These are phyloP conservation scores for Pelargonium nanum DNA, from an alignment of 345 rosid genomes.

Conservation along the genomic window DNA sequence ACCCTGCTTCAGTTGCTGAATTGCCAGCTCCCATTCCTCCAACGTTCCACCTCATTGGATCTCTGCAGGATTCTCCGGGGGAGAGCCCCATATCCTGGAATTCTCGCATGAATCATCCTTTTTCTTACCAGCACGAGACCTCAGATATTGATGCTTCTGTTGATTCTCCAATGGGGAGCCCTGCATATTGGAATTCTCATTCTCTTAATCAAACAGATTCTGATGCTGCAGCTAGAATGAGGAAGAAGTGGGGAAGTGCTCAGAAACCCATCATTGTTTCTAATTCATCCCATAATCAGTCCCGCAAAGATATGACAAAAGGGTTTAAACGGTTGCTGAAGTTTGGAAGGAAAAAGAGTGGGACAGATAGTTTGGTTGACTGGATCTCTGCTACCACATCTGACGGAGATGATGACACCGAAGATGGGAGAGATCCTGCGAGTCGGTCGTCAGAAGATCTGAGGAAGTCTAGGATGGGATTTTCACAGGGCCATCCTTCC, in stretches of 20 bases:
- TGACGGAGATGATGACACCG: slow-evolving; percentile 98
- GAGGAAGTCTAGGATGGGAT: slow-evolving; percentile 96
- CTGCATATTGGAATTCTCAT: slow-evolving; percentile 81
- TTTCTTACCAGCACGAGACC: slow-evolving; percentile 56
- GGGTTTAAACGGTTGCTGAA: slow-evolving; percentile 87
- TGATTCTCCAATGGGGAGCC: slow-evolving; percentile 85
- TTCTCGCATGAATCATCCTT: slow-evolving; percentile 49
- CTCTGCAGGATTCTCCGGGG: slow-evolving; percentile 61
- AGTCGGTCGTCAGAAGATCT: slow-evolving; percentile 79
- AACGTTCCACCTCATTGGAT: slow-evolving; percentile 39
- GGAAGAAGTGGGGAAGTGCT: slow-evolving; percentile 97
- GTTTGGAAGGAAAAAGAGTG: slow-evolving; percentile 84
- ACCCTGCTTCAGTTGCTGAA: slow-evolving; percentile 49
- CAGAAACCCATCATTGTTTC: slow-evolving; percentile 64
- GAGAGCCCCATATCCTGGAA: slow-evolving; percentile 76
- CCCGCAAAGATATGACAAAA: slow-evolving; percentile 76
- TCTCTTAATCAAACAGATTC: slow-evolving; percentile 54
- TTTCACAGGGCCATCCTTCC: slow-evolving; percentile 53
- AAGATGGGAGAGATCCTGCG: slow-evolving; percentile 77
- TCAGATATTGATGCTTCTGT: slow-evolving; percentile 76
- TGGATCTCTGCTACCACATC: slow-evolving; percentile 98
- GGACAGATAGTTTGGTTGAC: slow-evolving; percentile 63
- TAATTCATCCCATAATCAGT: slow-evolving; percentile 54
- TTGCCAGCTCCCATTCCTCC: slow-evolving; percentile 47
- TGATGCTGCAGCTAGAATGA: slow-evolving; percentile 82